phyloP scores from a whole-genome alignment of 495 filamentous ascomycete species.

The Lepraria neglecta region DNA sequence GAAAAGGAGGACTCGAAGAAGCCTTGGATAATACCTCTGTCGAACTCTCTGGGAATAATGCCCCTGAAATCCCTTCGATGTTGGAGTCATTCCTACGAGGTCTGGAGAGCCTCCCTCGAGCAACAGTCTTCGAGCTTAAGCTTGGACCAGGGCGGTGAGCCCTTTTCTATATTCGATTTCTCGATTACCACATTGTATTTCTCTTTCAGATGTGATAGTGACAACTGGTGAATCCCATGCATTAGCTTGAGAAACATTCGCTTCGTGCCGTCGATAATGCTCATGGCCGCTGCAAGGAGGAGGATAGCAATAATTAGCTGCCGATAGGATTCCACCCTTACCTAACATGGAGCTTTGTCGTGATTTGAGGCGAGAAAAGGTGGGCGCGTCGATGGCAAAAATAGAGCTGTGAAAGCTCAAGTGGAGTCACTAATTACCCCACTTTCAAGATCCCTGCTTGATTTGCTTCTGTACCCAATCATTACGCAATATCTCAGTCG shows the following conservation, averaged over 20 bases:
- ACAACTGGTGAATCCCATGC: slow-evolving; percentile 14
- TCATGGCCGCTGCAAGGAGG: slow-evolving; percentile 6
- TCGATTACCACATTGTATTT: slow-evolving; percentile 6
- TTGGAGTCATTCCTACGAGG: no score
- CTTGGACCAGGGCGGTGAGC: background rate
- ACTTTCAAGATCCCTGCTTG: slow-evolving; percentile 2
- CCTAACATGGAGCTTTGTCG: slow-evolving; percentile 9
- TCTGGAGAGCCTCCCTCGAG: no score
- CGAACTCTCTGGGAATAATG: no score
- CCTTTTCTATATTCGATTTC: background rate
- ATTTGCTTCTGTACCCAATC: background rate
- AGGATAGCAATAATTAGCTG: slow-evolving; percentile 3
- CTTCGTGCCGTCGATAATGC: slow-evolving; percentile 13
- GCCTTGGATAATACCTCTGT: no score
- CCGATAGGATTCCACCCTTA: background rate
- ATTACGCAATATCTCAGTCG: background rate
- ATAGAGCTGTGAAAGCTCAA: background rate
- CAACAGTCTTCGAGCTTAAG: no score
- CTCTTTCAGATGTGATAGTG: slow-evolving; percentile 3
- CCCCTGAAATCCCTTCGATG: no score
- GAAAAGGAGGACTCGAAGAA: no score
- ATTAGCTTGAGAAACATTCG: slow-evolving; percentile 9
- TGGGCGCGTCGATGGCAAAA: slow-evolving; percentile 14
- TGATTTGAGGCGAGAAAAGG: background rate
- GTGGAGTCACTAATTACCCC: slow-evolving; percentile 18